Base-by-base conservation (phyloP, 805 yeast genomes). In the Tetrapisispora fleetii region DNA sequence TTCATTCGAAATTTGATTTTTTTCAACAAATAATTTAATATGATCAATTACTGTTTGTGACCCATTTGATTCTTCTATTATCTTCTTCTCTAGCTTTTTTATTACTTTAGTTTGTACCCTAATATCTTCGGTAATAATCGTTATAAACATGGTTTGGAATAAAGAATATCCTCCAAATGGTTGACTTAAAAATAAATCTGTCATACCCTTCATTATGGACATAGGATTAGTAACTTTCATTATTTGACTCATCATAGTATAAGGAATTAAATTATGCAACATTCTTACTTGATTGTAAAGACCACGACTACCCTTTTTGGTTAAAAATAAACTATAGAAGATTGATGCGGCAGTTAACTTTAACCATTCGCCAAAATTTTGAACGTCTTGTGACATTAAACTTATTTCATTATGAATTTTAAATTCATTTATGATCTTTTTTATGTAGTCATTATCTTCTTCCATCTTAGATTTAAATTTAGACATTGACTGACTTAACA, bases 151-250 rank as follows among this genome's bases (percentile, higher is more conserved):
- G 46, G 80, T 77, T 52, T 90, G 95, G 40, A 90, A 62, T 19
- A 90, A 68, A 0, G 88, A 82, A 45, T 74, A 74, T 16, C 78
- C 76, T 19, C 86, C 85, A 59, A 80, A 75, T 39, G 88, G 85
- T 54, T 80, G 85, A n/a, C 83, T 86, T 68, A 93, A 77, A 54
- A 91, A 79, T 51, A 91, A 63, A 58, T 88, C 96, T 28, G 90
- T 76, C 62, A 91, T 68, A 22, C 83, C 79, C 51, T 89, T 85
- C 69, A 87, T 79, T 24, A 91, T 80, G 38, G 83, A 77, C 67
- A 89, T 79, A 3, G 99, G 99, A 58, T 93, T 93, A 0, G 98
- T 86, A 50, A 84, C 79, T 58, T 81, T 76, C 58, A 93, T 65
- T 24, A 91, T 83, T 19, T 86, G 86, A 40, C 81, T 81, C 64